Percentiles rank a stretch among this genome's conserved stretches.
phyloP scores from a whole-genome alignment of 148 eudicot genomes.

The Rhododendron ferrugineum region DNA sequence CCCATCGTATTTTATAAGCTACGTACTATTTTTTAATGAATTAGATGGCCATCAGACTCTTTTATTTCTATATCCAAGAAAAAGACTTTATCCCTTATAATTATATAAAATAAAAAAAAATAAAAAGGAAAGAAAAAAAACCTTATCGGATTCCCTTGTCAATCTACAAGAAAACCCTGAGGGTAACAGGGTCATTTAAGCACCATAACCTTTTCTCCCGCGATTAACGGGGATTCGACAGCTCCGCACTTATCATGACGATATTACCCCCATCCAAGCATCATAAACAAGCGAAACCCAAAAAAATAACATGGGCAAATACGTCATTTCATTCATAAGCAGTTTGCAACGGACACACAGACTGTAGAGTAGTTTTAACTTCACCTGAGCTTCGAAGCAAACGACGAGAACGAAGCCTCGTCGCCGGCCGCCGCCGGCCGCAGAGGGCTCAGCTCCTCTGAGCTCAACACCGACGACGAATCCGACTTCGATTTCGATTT shows the following conservation, averaged over 20 bases:
- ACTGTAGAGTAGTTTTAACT: background rate
- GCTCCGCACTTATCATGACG: background rate
- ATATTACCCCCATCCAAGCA: background rate
- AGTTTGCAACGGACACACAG: background rate
- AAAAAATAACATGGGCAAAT: background rate
- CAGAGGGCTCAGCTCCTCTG: constrained; percentile 48
- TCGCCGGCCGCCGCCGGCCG: constrained; percentile 20
- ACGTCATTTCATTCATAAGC: background rate
- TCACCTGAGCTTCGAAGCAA: constrained; percentile 58
- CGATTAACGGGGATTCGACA: background rate
- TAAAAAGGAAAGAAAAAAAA: no score
- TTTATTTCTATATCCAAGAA: no score
- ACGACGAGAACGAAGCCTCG: constrained; percentile 33
- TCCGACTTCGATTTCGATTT: constrained; percentile 58
- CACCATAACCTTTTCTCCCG: background rate
- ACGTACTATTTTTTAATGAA: no score
- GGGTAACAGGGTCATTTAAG: constrained; percentile 1
- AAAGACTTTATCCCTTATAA: no score
- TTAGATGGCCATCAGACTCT: no score
- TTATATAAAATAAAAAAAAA: no score
- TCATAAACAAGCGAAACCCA: background rate
- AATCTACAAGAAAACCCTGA: background rate
- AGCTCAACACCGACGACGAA: constrained; percentile 56
- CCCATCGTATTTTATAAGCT: no score
- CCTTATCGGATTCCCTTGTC: background rate